These are phyloP conservation scores for Blepharisma stoltei DNA, from an alignment of 73 alveolate species.

Conservation along the genomic window DNA sequence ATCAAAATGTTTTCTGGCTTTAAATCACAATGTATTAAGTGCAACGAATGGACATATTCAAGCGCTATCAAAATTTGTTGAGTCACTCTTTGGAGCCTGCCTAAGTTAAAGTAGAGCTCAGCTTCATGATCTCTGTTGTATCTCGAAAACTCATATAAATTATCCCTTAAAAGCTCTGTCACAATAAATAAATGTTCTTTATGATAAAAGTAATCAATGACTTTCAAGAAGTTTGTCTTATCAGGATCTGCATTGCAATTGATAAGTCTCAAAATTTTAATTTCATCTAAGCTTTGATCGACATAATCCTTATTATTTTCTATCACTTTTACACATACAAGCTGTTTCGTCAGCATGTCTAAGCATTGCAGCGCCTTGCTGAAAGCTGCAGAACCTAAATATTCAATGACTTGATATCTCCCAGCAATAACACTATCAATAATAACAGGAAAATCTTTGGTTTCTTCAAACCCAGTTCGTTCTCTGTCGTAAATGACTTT, in stretches of 20 bases:
- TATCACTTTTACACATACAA: slow-evolving; percentile 98
- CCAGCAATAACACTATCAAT: slow-evolving; percentile 95
- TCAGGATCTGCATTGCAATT: slow-evolving; percentile 92
- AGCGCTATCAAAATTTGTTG: slow-evolving; percentile 66
- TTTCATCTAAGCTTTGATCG: slow-evolving; percentile 95
- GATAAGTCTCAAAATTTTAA: slow-evolving; percentile 89
- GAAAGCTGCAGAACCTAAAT: slow-evolving; percentile 97
- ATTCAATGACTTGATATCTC: slow-evolving; percentile 92
- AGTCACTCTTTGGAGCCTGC: slow-evolving; percentile 76
- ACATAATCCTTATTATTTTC: slow-evolving; percentile 98
- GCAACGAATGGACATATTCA: slow-evolving; percentile 74
- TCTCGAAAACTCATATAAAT: slow-evolving; percentile 97
- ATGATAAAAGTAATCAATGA: slow-evolving; percentile 92
- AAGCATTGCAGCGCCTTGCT: slow-evolving; percentile 94
- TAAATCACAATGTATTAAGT: slow-evolving; percentile 29
- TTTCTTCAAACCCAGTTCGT: slow-evolving; percentile 97
- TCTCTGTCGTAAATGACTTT: slow-evolving; percentile 97
- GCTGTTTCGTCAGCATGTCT: slow-evolving; percentile 83
- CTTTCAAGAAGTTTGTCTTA: slow-evolving; percentile 77
- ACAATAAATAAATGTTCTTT: slow-evolving; percentile 97
- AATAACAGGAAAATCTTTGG: slow-evolving; percentile 94
- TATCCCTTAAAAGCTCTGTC: slow-evolving; percentile 95
- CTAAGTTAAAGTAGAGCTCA: slow-evolving; percentile 79
- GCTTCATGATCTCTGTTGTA: slow-evolving; percentile 91
- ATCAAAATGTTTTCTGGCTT: slow-evolving; percentile 38